Conservation (phyloP, 768 basidiomycete genomes). For the Pleurotus platypus region DNA sequence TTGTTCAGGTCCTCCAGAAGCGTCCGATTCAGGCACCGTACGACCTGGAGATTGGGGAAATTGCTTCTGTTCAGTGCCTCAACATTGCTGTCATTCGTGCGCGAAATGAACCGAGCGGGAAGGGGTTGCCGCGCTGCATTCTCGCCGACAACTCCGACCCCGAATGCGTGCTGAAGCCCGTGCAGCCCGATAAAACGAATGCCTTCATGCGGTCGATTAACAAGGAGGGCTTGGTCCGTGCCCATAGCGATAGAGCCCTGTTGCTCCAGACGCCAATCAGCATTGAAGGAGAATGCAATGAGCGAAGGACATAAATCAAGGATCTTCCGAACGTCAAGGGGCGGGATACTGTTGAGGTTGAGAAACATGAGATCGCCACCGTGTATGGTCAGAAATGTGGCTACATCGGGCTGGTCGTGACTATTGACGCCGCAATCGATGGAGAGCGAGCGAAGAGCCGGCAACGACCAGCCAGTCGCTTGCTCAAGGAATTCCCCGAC, state of each 20-base stretch:
- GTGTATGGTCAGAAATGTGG: conserved; percentile 56
- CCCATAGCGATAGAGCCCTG: conserved; percentile 11
- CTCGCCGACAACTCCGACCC: conserved; percentile 50
- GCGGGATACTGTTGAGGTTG: conserved; percentile 58
- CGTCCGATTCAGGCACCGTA: conserved; percentile 54
- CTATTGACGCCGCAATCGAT: conserved; percentile 47
- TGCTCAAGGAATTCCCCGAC: conserved; percentile 69
- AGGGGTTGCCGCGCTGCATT: conserved; percentile 39
- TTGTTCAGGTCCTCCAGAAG: conserved; percentile 57
- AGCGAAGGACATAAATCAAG: conserved; percentile 65
- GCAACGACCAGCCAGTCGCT: conserved; percentile 62
- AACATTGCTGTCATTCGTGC: conserved; percentile 67
- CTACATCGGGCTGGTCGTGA: conserved; percentile 53
- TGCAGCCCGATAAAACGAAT: conserved; percentile 67
- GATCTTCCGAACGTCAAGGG: conserved; percentile 53
- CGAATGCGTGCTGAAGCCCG: conserved; percentile 66
- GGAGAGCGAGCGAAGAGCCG: conserved; percentile 53
- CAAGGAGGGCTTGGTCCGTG: conserved; percentile 32
- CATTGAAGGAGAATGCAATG: conserved; percentile 65
- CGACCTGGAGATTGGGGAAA: conserved; percentile 59
- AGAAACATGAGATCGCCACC: conserved; percentile 58
- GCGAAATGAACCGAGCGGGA: conserved; percentile 40
- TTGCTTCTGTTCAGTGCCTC: conserved; percentile 45
- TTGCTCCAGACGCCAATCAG: conserved; percentile 54
- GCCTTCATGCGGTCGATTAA: conserved; percentile 49